phyloP scores from a whole-genome alignment of 2,329 filamentous ascomycete genomes.

The Calcarisporium arbuscula region DNA sequence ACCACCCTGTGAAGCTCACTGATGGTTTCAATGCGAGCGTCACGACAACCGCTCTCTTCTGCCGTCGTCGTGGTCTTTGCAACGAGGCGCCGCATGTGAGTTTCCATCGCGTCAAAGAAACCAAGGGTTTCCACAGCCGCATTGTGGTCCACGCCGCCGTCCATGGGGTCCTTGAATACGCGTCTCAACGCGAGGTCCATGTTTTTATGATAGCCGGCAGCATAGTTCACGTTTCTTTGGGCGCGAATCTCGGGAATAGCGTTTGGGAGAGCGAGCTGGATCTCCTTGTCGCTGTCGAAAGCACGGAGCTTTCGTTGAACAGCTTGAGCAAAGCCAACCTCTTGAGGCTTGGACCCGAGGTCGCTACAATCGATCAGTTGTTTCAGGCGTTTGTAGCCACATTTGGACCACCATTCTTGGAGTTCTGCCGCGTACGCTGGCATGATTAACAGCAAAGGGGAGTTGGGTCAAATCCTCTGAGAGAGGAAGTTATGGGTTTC shows the following conservation, averaged over 20 bases:
- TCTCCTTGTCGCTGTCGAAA: conserved; percentile 22
- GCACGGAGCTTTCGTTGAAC: conserved; percentile 21
- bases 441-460: too few relatives aligned
- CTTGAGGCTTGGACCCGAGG: conserved; percentile 12
- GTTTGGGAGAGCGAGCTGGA: conserved; percentile 13
- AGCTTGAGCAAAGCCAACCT: conserved; percentile 27
- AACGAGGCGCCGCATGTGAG: conserved; percentile 22
- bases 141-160: conserved; percentile 20
- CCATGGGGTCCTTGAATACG: conserved; percentile 20
- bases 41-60: conserved; percentile 6
- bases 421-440: conserved; percentile 22
- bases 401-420: conserved; percentile 27
- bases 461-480: too few relatives aligned
- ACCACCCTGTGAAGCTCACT: conserved; percentile 24
- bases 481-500: too few relatives aligned
- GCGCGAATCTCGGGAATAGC: conserved; percentile 14
- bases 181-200: conserved; percentile 15
- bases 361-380: conserved; percentile 17
- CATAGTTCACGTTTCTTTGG: conserved; percentile 12
- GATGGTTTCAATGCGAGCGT: conserved; percentile 14
- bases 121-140: conserved; percentile 23
- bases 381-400: conserved; percentile 17
- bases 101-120: conserved; percentile 25
- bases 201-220: conserved; percentile 20
- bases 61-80: conserved; percentile 14